Evolutionary conservation across 2,329 filamentous ascomycete species (phyloP).

Genomic region (Lasiodiplodia sp.): DNA sequence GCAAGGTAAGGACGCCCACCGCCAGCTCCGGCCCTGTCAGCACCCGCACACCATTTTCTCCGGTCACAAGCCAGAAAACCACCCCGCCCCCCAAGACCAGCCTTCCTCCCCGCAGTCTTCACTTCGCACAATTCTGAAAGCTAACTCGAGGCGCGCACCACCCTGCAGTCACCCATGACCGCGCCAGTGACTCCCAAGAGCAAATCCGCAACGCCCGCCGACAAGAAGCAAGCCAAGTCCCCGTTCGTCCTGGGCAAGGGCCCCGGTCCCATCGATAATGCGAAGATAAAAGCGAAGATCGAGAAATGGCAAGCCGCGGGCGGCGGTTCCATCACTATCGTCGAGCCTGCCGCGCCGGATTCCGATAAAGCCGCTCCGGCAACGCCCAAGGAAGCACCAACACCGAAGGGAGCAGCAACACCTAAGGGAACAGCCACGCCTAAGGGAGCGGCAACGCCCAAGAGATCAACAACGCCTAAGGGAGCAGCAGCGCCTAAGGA

Average conservation of each 20-base stretch:
- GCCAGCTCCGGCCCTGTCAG: constrained; percentile 20
- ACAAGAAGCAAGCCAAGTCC: constrained; percentile 37
- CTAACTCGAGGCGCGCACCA: background rate
- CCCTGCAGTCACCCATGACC: constrained; percentile 27
- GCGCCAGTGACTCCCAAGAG: constrained; percentile 39
- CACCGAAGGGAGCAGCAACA: background rate
- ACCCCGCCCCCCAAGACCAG: background rate
- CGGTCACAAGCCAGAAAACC: constrained; percentile 1
- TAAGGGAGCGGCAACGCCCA: background rate
- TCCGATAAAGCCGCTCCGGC: background rate
- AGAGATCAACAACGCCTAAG: background rate
- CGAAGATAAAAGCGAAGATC: constrained; percentile 74
- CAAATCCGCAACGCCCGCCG: constrained; percentile 32
- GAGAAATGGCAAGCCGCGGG: constrained; percentile 85
- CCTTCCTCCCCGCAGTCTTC: background rate
- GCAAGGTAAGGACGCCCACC: constrained; percentile 27
- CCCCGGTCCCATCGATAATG: constrained; percentile 50
- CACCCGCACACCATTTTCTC: constrained; percentile 10
- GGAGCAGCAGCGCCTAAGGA: background rate
- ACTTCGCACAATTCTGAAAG: background rate
- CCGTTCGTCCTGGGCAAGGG: constrained; percentile 49
- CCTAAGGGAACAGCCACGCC: background rate
- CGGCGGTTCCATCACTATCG: constrained; percentile 60
- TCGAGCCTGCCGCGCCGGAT: constrained; percentile 14
- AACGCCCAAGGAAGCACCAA: background rate